Evolutionary conservation across 768 basidiomycete species (phyloP), one percentile per base, ranked within the genome.

Genomic region (Suillus cothurnatus): DNA sequence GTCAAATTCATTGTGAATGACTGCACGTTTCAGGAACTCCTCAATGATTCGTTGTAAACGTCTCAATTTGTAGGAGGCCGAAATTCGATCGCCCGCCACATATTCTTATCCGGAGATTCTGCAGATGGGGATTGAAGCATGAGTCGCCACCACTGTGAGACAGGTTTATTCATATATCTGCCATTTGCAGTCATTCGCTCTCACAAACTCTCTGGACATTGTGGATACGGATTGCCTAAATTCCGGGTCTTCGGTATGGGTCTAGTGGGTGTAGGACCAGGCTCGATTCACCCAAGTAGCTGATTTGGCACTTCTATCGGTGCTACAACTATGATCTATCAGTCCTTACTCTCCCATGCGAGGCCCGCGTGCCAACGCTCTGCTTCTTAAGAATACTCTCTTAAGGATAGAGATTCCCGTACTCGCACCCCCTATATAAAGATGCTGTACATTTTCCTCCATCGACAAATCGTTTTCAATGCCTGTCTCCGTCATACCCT

Each of bases 361-460:
- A 38, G 26, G 26, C 28, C 11, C 38, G 9, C 6, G 17, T 17
- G 38, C 19, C 17, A 39, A 19, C 19, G 21, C 3, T 14, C 38
- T 4, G 6, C 32, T 38, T 28, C 32, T 38, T 28, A 17, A 39
- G 23, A n/a, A 56, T 36, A 4, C 3, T n/a, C 14, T 36, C 34
- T 58, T 39, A 58, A 39, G 57, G 38, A 41, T 14, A 7, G 6
- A 21, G 14, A 36, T 43, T 34, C 17, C n/a, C 61, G 39, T 15
- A 49, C 61, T 31, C 39, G n/a, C 39, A 31, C 45, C 7, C 7
- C 39, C 28, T 60, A 23, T 61, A 67, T 60, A 68, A 65, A 67
- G 55, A 21, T 9, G 14, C 31, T 41, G 11, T 41, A 31, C 21
- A 12, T 34, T 31, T 67, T 50, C 64, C 55, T 55, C 47, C 61